Base-by-base conservation (phyloP, 345 rosid genomes). In the Eutrema japonicum region DNA sequence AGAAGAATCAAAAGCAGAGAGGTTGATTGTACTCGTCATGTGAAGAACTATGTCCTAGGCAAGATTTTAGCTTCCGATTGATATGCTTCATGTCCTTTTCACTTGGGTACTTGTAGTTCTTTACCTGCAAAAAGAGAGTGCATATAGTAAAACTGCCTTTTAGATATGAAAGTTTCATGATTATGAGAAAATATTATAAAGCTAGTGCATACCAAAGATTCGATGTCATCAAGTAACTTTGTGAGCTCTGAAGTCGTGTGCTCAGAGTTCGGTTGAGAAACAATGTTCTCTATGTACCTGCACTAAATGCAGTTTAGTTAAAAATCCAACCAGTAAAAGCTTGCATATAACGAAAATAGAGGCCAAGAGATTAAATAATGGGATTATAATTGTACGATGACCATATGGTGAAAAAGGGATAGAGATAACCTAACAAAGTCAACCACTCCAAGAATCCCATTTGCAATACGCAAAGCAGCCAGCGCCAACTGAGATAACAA, bases 11-110 rank as follows among this genome's bases (percentile, higher is more conserved):
- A 52, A 45, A 52, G 32, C 2, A 12, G 43, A 32, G 57, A 68
- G 64, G 52, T 49, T 56, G 27, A 78, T 73, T 52, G 33, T 87
- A 94, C 98, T 89, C 95, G 26, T 91, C 97, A 36, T 83, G 88
- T 35, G 90, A 88, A 79, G 90, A 88, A 73, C 86, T 75, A 66
- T 91, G 93, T 53, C 96, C 93, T 90, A 89, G 87, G 73, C 99
- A 92, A 55, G 97, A 95, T 75, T 86, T 89, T 56, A 92, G 85
- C 78, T 95, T 95, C 77, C 99, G 79, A 66, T 89, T 90, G 45
- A 92, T 92, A 84, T 95, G 92, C 83, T 88, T 95, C 99, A 95
- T 88, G 80, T 95, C 99, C 81, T 89, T 89, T 40, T 95, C 97
- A 29, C 92, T 83, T 62, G 99, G 99, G 78, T 81, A 85, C 69